A percentile compares a stretch with the other conserved stretches of the same genome.
These are phyloP conservation scores for Ascochyta clinopodiicola DNA, from an alignment of 2,329 filamentous ascomycete genomes.

Conservation along the genomic window DNA sequence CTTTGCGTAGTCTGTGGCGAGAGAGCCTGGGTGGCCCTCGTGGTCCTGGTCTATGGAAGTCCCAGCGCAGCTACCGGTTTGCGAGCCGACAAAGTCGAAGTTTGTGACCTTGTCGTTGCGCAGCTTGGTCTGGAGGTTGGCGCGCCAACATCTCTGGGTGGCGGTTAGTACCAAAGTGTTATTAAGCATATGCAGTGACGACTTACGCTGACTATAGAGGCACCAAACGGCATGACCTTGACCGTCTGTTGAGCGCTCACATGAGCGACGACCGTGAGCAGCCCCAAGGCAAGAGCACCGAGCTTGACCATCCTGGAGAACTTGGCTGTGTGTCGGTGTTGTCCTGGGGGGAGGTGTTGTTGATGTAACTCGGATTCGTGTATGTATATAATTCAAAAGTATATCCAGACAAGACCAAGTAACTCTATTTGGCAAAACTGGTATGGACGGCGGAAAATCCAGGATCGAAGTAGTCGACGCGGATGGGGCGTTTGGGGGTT, in stretches of 20 bases:
- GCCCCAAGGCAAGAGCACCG: constrained; percentile 27
- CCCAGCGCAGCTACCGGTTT: constrained; percentile 45
- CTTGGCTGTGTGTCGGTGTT: background rate
- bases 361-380: background rate
- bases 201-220: constrained; percentile 43
- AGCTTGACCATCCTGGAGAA: constrained; percentile 31
- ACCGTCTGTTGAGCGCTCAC: constrained; percentile 32
- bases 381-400: constrained; percentile 9
- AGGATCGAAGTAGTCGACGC: background rate
- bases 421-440: background rate
- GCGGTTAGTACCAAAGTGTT: constrained; percentile 11
- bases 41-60: constrained; percentile 53
- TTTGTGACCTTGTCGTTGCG: constrained; percentile 31
- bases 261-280: constrained; percentile 27
- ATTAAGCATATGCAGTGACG: background rate
- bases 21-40: constrained; percentile 54
- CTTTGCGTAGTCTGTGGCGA: constrained; percentile 49
- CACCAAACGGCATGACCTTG: constrained; percentile 47
- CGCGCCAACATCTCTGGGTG: constrained; percentile 46
- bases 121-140: constrained; percentile 41
- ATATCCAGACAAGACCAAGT: constrained; percentile 3
- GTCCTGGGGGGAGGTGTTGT: background rate
- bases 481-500: constrained; percentile 2
- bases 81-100: constrained; percentile 47
- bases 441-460: background rate